Conservation (phyloP, 1,284 basidiomycete genomes). For the Veloboletus limbatus region DNA sequence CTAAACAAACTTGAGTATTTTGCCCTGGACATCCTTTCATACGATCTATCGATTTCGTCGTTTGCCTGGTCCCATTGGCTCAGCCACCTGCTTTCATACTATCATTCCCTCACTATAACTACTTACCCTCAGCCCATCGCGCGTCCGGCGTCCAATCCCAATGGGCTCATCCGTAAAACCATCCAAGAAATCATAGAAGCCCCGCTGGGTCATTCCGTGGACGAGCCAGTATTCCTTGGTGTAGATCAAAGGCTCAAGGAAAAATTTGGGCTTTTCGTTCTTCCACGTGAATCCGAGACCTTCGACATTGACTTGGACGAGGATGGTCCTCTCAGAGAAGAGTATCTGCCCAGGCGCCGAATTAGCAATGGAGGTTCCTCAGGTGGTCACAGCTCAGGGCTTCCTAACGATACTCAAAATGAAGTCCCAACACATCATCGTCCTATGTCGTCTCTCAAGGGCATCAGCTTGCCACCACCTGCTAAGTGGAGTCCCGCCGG, state of each 20-base stretch:
- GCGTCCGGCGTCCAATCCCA: constrained; percentile 67
- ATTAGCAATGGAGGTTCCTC: constrained; percentile 25
- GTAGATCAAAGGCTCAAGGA: constrained; percentile 60
- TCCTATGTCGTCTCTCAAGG: constrained; percentile 27
- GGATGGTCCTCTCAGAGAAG: constrained; percentile 74
- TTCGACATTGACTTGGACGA: constrained; percentile 76
- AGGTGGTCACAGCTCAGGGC: constrained; percentile 2
- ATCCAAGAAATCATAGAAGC: constrained; percentile 65
- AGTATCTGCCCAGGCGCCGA: constrained; percentile 72
- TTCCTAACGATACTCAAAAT: constrained; percentile 1
- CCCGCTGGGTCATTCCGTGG: constrained; percentile 36
- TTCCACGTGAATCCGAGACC: constrained; percentile 41
- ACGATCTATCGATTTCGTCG: constrained; percentile 65
- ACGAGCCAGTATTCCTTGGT: constrained; percentile 67
- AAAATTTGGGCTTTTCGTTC: constrained; percentile 42
- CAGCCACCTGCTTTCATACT: constrained; percentile 57
- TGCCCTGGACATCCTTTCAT: constrained; percentile 63
- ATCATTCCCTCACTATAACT: constrained; percentile 56
- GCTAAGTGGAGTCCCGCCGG: constrained; percentile 76
- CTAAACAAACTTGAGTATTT: constrained; percentile 70
- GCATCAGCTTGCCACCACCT: constrained; percentile 59
- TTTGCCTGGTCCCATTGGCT: constrained; percentile 71
- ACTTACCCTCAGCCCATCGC: constrained; percentile 72
- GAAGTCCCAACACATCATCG: constrained; percentile 7
- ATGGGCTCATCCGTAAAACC: constrained; percentile 62